Conservation (phyloP, 164 flowering plant species). For the Aristolochia fimbriata region DNA sequence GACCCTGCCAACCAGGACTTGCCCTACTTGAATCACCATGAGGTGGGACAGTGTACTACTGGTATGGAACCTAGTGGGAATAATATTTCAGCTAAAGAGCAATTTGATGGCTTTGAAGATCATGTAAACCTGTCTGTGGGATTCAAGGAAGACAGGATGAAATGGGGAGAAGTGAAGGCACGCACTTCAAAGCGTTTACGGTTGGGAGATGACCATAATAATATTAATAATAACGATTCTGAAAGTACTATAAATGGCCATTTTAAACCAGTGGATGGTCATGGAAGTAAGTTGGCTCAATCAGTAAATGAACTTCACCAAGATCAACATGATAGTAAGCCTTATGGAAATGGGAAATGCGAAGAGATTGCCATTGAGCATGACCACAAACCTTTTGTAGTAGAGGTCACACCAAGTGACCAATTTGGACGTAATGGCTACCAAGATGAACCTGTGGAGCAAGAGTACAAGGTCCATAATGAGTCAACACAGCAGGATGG, state of each 20-base stretch:
- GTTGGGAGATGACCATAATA: constrained; percentile 29
- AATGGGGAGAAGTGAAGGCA: constrained; percentile 80
- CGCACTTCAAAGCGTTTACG: constrained; percentile 74
- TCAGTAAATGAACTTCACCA: constrained; percentile 14
- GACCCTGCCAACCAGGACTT: constrained; percentile 14
- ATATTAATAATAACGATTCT: constrained; percentile 17
- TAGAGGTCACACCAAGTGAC: constrained; percentile 1
- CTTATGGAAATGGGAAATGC: constrained; percentile 11
- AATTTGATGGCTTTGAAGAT: constrained; percentile 14
- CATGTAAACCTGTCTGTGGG: constrained; percentile 30
- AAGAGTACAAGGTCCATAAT: constrained; percentile 11
- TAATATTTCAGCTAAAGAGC: constrained; percentile 10
- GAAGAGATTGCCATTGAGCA: constrained; percentile 8
- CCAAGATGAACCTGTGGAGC: constrained; percentile 6
- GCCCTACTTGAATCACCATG: constrained; percentile 13
- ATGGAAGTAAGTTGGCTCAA: constrained; percentile 2
- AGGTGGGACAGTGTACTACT: constrained; percentile 18
- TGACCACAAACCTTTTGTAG: not conserved
- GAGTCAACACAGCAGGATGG: constrained; percentile 11
- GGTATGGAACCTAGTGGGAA: constrained; percentile 5
- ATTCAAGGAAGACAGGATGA: constrained; percentile 36
- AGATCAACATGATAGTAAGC: constrained; percentile 10
- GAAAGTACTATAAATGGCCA: constrained; percentile 11
- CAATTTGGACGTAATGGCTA: constrained; percentile 4
- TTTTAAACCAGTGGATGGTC: constrained; percentile 13